Conservation (phyloP, 1,284 basidiomycete species). For the Cryptococcus wingfieldii region DNA sequence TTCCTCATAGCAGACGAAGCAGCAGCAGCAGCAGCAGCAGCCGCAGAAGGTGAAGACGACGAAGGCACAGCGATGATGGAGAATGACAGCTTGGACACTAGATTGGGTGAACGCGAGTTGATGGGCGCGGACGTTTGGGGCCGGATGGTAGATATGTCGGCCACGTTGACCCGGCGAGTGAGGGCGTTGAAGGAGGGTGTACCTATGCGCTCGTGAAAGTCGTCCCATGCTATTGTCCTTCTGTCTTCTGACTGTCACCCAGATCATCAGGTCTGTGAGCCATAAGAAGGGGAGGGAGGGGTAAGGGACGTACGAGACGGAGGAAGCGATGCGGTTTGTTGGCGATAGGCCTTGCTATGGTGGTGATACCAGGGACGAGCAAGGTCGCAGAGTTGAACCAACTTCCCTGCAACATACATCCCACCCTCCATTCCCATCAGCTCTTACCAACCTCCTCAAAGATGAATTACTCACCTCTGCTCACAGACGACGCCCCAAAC, state of each 20-base stretch:
- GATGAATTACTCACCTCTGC: conserved; percentile 56
- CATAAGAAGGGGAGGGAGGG: background rate
- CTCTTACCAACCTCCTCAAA: background rate
- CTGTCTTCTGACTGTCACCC: conserved; percentile 33
- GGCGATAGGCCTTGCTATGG: conserved; percentile 13
- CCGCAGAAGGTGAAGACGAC: conserved; percentile 30
- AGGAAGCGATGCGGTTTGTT: conserved; percentile 38
- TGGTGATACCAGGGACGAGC: conserved; percentile 23
- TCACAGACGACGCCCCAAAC: conserved; percentile 88
- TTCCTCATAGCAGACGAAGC: background rate
- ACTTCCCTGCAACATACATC: conserved; percentile 44
- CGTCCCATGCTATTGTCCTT: conserved; percentile 38
- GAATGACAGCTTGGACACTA: conserved; percentile 67
- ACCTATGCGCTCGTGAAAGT: conserved; percentile 22
- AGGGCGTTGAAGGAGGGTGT: conserved; percentile 33
- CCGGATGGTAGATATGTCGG: conserved; percentile 69
- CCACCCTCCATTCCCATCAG: conserved; percentile 23
- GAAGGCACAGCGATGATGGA: conserved; percentile 55
- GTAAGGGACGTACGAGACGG: conserved; percentile 25
- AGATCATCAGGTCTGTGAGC: background rate
- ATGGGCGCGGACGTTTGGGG: conserved; percentile 65
- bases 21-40: background rate
- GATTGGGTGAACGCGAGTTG: conserved; percentile 49
- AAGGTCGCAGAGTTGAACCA: conserved; percentile 44
- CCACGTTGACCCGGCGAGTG: conserved; percentile 70